Percentiles rank a stretch among this genome's conserved stretches.
Evolutionary conservation across 768 basidiomycete genomes (phyloP).

Genomic region (Russula emetica): DNA sequence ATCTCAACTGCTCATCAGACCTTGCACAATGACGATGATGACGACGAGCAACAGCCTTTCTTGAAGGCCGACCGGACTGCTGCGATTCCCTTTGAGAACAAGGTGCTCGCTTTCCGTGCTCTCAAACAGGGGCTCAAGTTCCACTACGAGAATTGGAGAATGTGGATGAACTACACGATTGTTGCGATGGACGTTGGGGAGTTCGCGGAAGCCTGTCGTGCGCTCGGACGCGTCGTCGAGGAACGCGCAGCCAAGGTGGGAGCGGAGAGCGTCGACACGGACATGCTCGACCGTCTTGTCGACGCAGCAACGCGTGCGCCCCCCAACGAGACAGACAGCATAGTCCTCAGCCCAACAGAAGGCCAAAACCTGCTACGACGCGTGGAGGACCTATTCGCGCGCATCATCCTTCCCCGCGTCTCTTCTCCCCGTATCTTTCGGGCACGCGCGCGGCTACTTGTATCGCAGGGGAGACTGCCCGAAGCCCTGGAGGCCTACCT

Average conservation of each 20-base stretch:
- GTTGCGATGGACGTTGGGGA: conserved; percentile 92
- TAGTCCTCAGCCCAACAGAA: conserved; percentile 49
- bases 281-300: conserved; percentile 86
- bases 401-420: conserved; percentile 75
- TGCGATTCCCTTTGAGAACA: conserved; percentile 62
- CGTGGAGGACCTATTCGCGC: conserved; percentile 70
- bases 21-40: conserved; percentile 1
- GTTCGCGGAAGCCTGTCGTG: conserved; percentile 80
- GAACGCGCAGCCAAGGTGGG: conserved; percentile 51
- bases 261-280: conserved; percentile 68
- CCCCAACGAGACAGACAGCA: conserved; percentile 36
- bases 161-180: conserved; percentile 98
- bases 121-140: conserved; percentile 84
- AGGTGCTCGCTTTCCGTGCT: conserved; percentile 86
- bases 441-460: conserved; percentile 75
- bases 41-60: background rate
- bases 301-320: conserved; percentile 70
- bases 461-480: conserved; percentile 66
- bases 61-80: conserved; percentile 19
- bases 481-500: conserved; percentile 80
- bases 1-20: background rate
- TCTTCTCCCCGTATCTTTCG: conserved; percentile 76
- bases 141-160: conserved; percentile 89
- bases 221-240: conserved; percentile 77
- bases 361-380: conserved; percentile 62